Percentiles rank a stretch among this genome's conserved stretches.
These are phyloP conservation scores for Mucor plumbeus DNA, from an alignment of 371 early-diverging fungal genomes.

Conservation along the genomic window DNA sequence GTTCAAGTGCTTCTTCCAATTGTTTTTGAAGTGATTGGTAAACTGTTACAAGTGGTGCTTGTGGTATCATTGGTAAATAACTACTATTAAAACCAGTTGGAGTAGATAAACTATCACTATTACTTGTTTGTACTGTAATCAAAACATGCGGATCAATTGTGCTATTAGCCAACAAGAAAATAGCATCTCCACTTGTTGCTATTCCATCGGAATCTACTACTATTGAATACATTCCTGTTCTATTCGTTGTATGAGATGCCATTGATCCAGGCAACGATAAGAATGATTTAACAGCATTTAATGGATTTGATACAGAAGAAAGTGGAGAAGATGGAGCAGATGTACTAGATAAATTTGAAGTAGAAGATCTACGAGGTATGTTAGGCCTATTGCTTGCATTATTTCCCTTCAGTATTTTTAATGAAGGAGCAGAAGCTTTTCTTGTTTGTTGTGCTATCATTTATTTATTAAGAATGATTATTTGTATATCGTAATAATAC, in stretches of 20 bases:
- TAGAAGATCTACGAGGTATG: conserved; percentile 22
- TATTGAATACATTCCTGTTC: conserved; percentile 1
- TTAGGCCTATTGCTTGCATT: not conserved
- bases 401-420: not conserved
- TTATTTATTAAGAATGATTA: not conserved
- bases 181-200: conserved; percentile 1
- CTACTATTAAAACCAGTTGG: not conserved
- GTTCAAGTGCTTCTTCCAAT: conserved; percentile 22
- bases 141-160: conserved; percentile 46
- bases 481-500: not conserved
- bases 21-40: conserved; percentile 38
- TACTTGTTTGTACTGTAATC: conserved; percentile 50
- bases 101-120: conserved; percentile 35
- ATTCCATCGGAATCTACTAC: not conserved
- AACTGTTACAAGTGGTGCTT: conserved; percentile 39
- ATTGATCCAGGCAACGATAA: conserved; percentile 31
- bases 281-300: conserved; percentile 36
- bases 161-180: conserved; percentile 37
- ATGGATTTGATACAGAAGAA: conserved; percentile 22
- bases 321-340: conserved; percentile 20
- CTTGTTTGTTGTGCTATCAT: not conserved
- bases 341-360: conserved; percentile 23
- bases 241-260: conserved; percentile 13
- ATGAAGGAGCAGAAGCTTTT: conserved; percentile 9
- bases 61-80: conserved; percentile 42